Base-by-base conservation (phyloP, 805 yeast genomes). In the Pichia ethanolica region DNA sequence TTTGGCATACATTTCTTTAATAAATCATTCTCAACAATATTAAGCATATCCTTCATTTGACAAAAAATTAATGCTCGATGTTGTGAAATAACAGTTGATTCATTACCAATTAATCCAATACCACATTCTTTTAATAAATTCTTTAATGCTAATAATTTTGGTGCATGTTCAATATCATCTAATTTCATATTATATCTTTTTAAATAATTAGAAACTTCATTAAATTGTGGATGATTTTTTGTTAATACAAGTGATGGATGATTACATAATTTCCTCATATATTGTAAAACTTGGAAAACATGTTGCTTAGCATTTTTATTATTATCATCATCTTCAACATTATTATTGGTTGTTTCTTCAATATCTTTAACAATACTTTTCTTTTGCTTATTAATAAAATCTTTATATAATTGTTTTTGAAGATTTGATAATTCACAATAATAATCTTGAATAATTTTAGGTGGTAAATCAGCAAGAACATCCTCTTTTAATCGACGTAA, bases 391-490 rank as follows among this genome's bases (percentile, higher is more conserved):
- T 77, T 81, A 9, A 93, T 89, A 69, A 93, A 93, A 65, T 89
- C 95, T 52, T 82, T 85, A 70, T 93, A 95, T 43, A 93, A 72
- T 58, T 83, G 85, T 60, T 83, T 85, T 65, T 93, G 99, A 50
- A 89, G 71, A 54, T 89, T 96, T 58, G 96, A 88, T 54, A 95
- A 73, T 57, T 93, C 98, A 71, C 99, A 93, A 66, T 93, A 93
- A 66, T 93, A 91, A 70, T 93, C 99, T 66, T 93, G 99, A 57
- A 93, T 93, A 58, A 95, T 93, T 68, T 93, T 93, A 38, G 99
- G 99, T 9, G 99, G 99, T 57, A 93, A 73, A 65, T 93, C 99
- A 1, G 95, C 85, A 47, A 93, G 72, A 5, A 93, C 99, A 58
- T 93, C 98, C 63, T 93, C 98, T 65, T 93, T 93, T 61, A 93